Evolutionary conservation across 768 basidiomycete genomes (phyloP).

Genomic region (Termitomyces sp.): DNA sequence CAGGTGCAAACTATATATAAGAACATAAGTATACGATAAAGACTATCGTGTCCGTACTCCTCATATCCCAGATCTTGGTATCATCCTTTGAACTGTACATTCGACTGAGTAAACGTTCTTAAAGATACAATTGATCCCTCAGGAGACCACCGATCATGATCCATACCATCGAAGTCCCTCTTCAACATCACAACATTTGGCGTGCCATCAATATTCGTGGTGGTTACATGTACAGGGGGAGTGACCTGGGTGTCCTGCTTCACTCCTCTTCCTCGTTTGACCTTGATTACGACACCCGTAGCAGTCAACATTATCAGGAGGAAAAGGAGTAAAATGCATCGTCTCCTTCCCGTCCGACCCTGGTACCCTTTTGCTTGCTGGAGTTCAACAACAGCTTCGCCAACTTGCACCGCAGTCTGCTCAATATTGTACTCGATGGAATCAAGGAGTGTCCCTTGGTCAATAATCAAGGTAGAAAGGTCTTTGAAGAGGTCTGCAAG

Average conservation of each 20-base stretch:
- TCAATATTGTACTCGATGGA: slow-evolving; percentile 98
- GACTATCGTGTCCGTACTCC: slow-evolving; percentile 10
- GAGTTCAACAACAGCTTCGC: slow-evolving; percentile 84
- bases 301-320: slow-evolving; percentile 88
- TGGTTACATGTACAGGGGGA: slow-evolving; percentile 10
- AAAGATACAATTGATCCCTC: slow-evolving; percentile 8
- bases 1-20: background rate
- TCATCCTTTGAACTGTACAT: slow-evolving; percentile 1
- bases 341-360: slow-evolving; percentile 87
- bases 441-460: slow-evolving; percentile 96
- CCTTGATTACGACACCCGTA: slow-evolving; percentile 90
- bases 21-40: background rate
- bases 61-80: background rate
- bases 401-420: slow-evolving; percentile 76
- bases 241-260: slow-evolving; percentile 24
- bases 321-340: slow-evolving; percentile 89
- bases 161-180: background rate
- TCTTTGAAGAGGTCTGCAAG: slow-evolving; percentile 97
- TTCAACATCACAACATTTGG: background rate
- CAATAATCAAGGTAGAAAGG: slow-evolving; percentile 88
- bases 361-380: slow-evolving; percentile 85
- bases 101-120: slow-evolving; percentile 9
- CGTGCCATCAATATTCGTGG: background rate
- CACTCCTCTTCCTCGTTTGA: slow-evolving; percentile 48
- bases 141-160: slow-evolving; percentile 2